Conservation (phyloP, 805 yeast species). For the Komagataella phaffii region DNA sequence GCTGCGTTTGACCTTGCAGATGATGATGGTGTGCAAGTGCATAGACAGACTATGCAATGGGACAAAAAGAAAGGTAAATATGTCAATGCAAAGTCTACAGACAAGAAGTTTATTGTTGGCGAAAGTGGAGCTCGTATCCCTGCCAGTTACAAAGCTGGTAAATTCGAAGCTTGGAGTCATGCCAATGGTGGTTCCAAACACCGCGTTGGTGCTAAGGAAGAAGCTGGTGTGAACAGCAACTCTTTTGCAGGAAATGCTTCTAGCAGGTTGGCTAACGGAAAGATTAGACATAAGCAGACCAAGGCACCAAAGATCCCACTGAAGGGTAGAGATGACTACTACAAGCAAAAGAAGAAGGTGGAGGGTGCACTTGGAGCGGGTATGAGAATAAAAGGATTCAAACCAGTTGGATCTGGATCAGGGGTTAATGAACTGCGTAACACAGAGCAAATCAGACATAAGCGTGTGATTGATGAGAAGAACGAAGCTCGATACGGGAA, state of each 20-base stretch:
- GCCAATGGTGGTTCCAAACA: constrained; percentile 41
- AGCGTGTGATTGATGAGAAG: constrained; percentile 56
- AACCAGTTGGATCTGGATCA: constrained; percentile 28
- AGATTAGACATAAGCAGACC: constrained; percentile 59
- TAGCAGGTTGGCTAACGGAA: constrained; percentile 23
- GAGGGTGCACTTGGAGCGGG: constrained; percentile 72
- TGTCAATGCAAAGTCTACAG: constrained; percentile 66
- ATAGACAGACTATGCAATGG: constrained; percentile 73
- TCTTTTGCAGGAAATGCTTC: constrained; percentile 11
- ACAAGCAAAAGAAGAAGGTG: constrained; percentile 70
- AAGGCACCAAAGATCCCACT: constrained; percentile 90
- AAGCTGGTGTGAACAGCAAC: constrained; percentile 18
- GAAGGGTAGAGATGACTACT: constrained; percentile 75
- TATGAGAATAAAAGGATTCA: constrained; percentile 50
- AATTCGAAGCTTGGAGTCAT: constrained; percentile 84
- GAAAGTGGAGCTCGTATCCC: constrained; percentile 91
- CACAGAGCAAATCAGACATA: constrained; percentile 68
- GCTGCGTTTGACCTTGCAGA: constrained; percentile 78
- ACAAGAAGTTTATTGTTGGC: constrained; percentile 80
- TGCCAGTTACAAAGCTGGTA: constrained; percentile 83
- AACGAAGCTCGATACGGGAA: constrained; percentile 41
- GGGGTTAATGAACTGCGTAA: constrained; percentile 38
- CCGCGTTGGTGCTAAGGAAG: constrained; percentile 42
- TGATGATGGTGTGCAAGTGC: constrained; percentile 53
- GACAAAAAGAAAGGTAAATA: constrained; percentile 88